Evolutionary conservation across 2,329 filamentous ascomycete species (phyloP).

Genomic region (Arthrobotrys sinensis): DNA sequence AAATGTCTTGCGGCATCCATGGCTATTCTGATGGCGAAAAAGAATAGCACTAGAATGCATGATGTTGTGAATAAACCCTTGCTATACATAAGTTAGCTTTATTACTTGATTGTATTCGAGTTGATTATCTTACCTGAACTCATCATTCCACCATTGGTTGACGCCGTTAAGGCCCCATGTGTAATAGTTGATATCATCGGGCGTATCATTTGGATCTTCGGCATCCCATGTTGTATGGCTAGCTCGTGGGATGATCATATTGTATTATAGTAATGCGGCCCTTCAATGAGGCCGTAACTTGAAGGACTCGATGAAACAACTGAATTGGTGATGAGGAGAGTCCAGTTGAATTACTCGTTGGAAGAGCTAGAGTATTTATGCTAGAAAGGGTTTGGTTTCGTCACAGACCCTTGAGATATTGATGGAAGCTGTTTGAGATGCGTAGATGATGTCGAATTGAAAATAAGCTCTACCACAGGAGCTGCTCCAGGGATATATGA

Average conservation of each 20-base stretch:
- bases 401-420: constrained; percentile 23
- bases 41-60: constrained; percentile 55
- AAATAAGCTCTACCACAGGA: constrained; percentile 16
- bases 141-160: constrained; percentile 56
- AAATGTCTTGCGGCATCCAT: constrained; percentile 48
- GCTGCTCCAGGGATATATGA: constrained; percentile 47
- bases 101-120: background rate
- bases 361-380: constrained; percentile 29
- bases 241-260: constrained; percentile 53
- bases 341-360: background rate
- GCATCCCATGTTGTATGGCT: constrained; percentile 54
- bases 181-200: constrained; percentile 54
- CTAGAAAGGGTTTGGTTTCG: constrained; percentile 28
- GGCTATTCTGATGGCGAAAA: constrained; percentile 49
- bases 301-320: constrained; percentile 17
- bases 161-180: constrained; percentile 60
- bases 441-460: constrained; percentile 29
- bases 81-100: constrained; percentile 39
- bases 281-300: constrained; percentile 33
- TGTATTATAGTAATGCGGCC: constrained; percentile 5
- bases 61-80: constrained; percentile 58
- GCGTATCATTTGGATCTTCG: constrained; percentile 48
- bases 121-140: constrained; percentile 50
- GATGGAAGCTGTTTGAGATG: background rate
- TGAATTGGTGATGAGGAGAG: background rate